Evolutionary conservation across 208 protist species (phyloP), one percentile per base, ranked within the genome.

Genomic region (Wallacemonas sp.): DNA sequence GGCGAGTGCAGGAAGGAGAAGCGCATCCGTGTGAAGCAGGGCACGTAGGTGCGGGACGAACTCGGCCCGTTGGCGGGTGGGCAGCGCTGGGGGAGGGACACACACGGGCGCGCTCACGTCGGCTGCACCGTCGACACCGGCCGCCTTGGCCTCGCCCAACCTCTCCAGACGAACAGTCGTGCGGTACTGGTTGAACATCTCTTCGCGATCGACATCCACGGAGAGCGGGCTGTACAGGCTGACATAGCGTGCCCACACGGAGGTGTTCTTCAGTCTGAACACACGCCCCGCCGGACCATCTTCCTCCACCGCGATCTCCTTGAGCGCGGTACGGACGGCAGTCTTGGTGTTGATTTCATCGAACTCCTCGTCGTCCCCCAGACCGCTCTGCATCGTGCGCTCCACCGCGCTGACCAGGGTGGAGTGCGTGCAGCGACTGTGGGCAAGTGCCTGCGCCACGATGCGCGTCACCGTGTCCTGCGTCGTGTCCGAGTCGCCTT

Each of bases 21-120:
- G 60, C 26, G 78, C 83, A 30, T 85, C 66, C 3, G 83, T 89
- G 79, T 94, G 89, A 44, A 94, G 79, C 26, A 94, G 64, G 0
- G 84, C 72, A 30, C 79, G 80, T 12, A 81, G 68, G 54, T 75
- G 57, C 8, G 77, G 80, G 2, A 88, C 36, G 38, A 84, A 62
- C 66, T 85, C 79, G 6, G 59, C 48, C 46, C 30, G 8, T 37
- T 57, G 50, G 21, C 12, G 15, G 6, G 29, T 39, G 6, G 50
- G 50, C 29, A 57, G 50, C 50, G 50, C n/a, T 9, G 50, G 50
- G n/a, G 50, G 50, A 12, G 50, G 50, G 24, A 57, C 6, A 32
- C 38, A 32, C 3, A 57, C 32, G 26, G 50, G 24, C 50, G 26
- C 73, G 53, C 5, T 46, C 46, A 39, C 21, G 26, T 13, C 68